Base-by-base conservation (phyloP, 768 basidiomycete genomes). In the Cystoderma amianthinum region DNA sequence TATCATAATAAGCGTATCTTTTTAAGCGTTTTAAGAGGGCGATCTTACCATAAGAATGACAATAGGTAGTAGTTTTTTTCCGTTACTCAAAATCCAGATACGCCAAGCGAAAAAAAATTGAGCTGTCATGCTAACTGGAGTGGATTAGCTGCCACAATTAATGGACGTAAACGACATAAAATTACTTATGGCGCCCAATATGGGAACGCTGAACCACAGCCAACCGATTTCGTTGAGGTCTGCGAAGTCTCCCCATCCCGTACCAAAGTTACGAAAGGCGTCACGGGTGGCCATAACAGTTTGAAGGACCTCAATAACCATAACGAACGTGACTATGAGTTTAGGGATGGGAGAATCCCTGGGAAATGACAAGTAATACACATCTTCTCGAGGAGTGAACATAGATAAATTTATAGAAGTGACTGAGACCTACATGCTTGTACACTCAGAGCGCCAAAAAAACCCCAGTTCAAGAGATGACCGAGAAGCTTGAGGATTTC, bases 341-440 rank as follows among this genome's bases (percentile, higher is more conserved):
- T 59, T 57, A 22, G 51, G 47, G 5, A 46, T 28, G 9, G 21
- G 20, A 5, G 47, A 48, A 38, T 60, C 59, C 5, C 48, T 51
- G 0, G 56, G 57, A 36, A 61, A 61, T 3, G 54, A 51, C 6
- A 59, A 39, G 38, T 59, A 51, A 39, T 59, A 61, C 4, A 59
- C 22, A 36, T 59, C 59, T 59, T 10, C 34, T 7, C 17, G n/a
- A 36, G 16, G 25, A n/a, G 7, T 28, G 25, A 7, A 28, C 25
- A n/a, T 9, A 16, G 21, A 11, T 11, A 20, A 12, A 36, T 25
- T 23, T 3, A 23, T 3, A 20, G 11, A 34, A 3, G 19, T 36
- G 16, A 13, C 28, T 9, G 10, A 10, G 24, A 34, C 53, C 25
- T 36, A 59, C 58, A 59, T 16, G 48, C 44, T 51, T 57, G 56